These are phyloP conservation scores for Porphyrellus sp. DNA, from an alignment of 1,284 basidiomycete species.

Conservation along the genomic window DNA sequence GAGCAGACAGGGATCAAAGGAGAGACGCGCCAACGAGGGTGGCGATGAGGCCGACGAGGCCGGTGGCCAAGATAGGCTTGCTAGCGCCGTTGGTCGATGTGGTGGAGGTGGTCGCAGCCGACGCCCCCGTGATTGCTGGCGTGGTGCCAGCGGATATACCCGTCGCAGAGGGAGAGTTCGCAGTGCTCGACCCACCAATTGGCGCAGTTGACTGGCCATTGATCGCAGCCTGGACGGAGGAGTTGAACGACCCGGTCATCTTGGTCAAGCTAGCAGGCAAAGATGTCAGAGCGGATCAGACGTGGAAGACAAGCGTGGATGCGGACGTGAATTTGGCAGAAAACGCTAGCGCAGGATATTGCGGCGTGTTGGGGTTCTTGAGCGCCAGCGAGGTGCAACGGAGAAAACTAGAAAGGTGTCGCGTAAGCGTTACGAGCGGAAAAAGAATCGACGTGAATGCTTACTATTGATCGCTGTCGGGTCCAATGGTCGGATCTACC, in stretches of 20 bases:
- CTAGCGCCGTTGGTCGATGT: constrained; percentile 19
- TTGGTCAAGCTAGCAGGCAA: constrained; percentile 45
- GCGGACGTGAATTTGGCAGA: constrained; percentile 77
- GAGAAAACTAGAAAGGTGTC: constrained; percentile 51
- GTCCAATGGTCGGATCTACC: constrained; percentile 60
- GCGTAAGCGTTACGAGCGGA: background rate
- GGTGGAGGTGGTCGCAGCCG: background rate
- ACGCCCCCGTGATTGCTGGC: background rate
- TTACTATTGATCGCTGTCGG: constrained; percentile 58
- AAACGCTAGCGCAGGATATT: constrained; percentile 68
- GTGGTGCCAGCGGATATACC: background rate
- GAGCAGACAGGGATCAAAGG: constrained; percentile 10
- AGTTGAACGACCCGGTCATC: constrained; percentile 66
- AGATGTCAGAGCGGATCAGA: background rate
- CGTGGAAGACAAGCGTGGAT: background rate
- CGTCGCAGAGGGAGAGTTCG: constrained; percentile 1
- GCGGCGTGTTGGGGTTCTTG: constrained; percentile 49
- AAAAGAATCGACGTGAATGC: constrained; percentile 26
- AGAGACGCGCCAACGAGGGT: constrained; percentile 21
- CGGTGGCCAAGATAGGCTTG: constrained; percentile 21
- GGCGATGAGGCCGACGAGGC: constrained; percentile 23
- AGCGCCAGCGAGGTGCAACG: constrained; percentile 60
- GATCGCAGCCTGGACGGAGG: constrained; percentile 52
- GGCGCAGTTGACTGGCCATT: constrained; percentile 57
- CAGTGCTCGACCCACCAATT: constrained; percentile 38